phyloP scores from a whole-genome alignment of 495 filamentous ascomycete genomes.

The Lasiosphaeriaceae sp. region DNA sequence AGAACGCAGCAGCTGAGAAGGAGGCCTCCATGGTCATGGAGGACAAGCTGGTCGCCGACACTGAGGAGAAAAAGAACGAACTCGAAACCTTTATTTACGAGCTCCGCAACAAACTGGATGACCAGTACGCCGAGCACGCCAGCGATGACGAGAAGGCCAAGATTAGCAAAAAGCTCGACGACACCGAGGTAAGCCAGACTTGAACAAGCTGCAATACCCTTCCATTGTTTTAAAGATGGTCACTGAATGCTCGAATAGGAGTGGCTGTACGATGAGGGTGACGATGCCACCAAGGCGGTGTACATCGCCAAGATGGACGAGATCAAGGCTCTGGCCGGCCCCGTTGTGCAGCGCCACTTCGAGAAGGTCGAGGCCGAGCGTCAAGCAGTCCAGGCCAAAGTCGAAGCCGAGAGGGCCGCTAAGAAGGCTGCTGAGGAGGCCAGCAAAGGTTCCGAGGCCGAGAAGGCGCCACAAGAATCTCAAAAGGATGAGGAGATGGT shows the following conservation, averaged over 20 bases:
- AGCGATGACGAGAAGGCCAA: slow-evolving; percentile 90
- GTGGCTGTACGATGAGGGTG: slow-evolving; percentile 97
- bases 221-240: not conserved
- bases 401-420: slow-evolving; percentile 79
- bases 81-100: slow-evolving; percentile 97
- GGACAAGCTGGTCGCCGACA: slow-evolving; percentile 97
- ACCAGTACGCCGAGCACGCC: slow-evolving; percentile 81
- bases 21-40: slow-evolving; percentile 93
- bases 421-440: slow-evolving; percentile 72
- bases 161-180: slow-evolving; percentile 72
- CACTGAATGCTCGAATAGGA: slow-evolving; percentile 52
- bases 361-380: slow-evolving; percentile 92
- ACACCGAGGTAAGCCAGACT: slow-evolving; percentile 67
- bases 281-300: slow-evolving; percentile 88
- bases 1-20: slow-evolving; percentile 66
- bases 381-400: slow-evolving; percentile 64
- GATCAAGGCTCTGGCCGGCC: slow-evolving; percentile 83
- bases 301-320: slow-evolving; percentile 96
- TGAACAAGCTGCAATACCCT: not conserved
- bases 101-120: slow-evolving; percentile 87
- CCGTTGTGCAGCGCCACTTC: slow-evolving; percentile 89
- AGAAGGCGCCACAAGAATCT: slow-evolving; percentile 32
- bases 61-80: slow-evolving; percentile 99
- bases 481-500: slow-evolving; percentile 55
- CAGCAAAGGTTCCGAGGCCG: slow-evolving; percentile 43